Percentiles rank a stretch among this genome's conserved stretches.
phyloP scores from a whole-genome alignment of 73 alveolate genomes.

The Paraurostyla sp. region DNA sequence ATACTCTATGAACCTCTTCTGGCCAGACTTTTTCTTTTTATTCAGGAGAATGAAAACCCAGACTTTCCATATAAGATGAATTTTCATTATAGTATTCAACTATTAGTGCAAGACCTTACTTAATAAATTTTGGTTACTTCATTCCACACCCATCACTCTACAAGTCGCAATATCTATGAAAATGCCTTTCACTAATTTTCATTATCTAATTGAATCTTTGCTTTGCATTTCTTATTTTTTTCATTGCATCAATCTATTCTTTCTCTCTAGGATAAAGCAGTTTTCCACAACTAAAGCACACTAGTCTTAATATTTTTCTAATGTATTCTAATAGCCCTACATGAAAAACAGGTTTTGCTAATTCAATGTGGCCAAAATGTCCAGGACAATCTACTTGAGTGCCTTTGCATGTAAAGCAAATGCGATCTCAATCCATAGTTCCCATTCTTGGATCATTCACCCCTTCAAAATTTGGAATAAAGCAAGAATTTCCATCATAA shows the following conservation, averaged over 20 bases:
- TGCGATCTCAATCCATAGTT: slow-evolving; percentile 84
- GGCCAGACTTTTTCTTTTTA: slow-evolving; percentile 75
- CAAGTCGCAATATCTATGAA: slow-evolving; percentile 67
- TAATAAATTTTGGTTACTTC: slow-evolving; percentile 81
- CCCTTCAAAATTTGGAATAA: slow-evolving; percentile 84
- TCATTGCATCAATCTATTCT: slow-evolving; percentile 71
- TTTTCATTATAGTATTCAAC: slow-evolving; percentile 54
- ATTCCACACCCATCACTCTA: slow-evolving; percentile 85
- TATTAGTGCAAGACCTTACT: slow-evolving; percentile 65
- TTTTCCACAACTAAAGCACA: slow-evolving; percentile 88
- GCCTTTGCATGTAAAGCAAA: slow-evolving; percentile 89
- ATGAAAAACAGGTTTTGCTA: slow-evolving; percentile 92
- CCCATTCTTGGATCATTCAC: slow-evolving; percentile 95
- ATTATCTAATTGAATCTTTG: slow-evolving; percentile 69
- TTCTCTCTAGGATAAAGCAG: slow-evolving; percentile 74
- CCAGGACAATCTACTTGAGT: slow-evolving; percentile 93
- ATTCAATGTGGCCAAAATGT: slow-evolving; percentile 92
- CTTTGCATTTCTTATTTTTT: slow-evolving; percentile 79
- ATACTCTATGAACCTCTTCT: slow-evolving; percentile 77
- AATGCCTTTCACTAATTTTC: background rate
- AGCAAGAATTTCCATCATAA: background rate
- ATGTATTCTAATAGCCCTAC: slow-evolving; percentile 86
- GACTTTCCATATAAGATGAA: slow-evolving; percentile 18
- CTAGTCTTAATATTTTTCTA: slow-evolving; percentile 86
- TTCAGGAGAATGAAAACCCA: slow-evolving; percentile 31